Conservation (phyloP, 306 rosid genomes). For the Cicer bijugum region DNA sequence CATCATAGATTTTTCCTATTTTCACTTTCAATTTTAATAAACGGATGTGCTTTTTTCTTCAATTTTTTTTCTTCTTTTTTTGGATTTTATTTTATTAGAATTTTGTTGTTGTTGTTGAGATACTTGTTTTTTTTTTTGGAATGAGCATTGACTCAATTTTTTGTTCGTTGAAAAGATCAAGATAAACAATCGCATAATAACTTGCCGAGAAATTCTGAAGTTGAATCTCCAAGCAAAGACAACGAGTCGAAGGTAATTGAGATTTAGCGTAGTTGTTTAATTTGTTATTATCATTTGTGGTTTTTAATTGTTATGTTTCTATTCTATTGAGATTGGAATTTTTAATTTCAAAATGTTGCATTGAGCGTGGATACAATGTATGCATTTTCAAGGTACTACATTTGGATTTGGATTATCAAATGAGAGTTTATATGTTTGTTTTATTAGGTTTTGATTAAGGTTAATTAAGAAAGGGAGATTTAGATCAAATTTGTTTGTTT, state of each 20-base stretch:
- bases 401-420: constrained; percentile 18
- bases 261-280: neutral
- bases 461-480: neutral
- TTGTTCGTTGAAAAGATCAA: constrained; percentile 66
- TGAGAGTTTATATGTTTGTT: neutral
- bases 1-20: constrained; percentile 12
- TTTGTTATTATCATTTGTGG: neutral
- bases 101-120: neutral
- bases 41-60: constrained; percentile 14
- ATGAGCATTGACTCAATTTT: constrained; percentile 44
- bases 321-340: neutral
- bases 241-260: constrained; percentile 58
- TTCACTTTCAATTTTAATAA: neutral
- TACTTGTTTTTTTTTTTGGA: constrained; percentile 21
- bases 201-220: constrained; percentile 44
- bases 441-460: neutral
- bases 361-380: neutral
- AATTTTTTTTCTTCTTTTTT: neutral
- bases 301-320: neutral
- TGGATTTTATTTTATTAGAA: neutral
- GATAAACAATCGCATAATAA: constrained; percentile 53
- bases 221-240: constrained; percentile 49
- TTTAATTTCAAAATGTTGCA: neutral
- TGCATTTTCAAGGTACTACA: neutral
- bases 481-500: neutral